Evolutionary conservation across 352 stramenopile species (phyloP).

Genomic region (Pythium aquatile): DNA sequence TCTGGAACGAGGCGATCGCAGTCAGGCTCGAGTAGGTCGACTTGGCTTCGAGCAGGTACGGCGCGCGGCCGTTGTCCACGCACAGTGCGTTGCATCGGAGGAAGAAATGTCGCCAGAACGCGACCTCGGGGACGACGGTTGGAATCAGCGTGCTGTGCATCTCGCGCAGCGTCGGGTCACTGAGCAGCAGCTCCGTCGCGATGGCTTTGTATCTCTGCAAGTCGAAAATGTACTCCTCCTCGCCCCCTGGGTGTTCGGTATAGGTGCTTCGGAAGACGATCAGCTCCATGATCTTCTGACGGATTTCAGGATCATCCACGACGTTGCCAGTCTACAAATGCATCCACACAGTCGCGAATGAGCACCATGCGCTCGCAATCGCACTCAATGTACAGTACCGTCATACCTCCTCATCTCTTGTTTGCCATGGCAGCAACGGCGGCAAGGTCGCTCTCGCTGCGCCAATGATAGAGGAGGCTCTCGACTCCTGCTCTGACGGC

Average conservation of each 20-base stretch:
- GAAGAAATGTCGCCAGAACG: constrained; percentile 77
- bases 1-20: constrained; percentile 46
- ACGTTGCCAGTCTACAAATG: constrained; percentile 27
- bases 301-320: constrained; percentile 37
- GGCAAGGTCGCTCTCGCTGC: constrained; percentile 6
- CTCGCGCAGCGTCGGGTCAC: constrained; percentile 61
- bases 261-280: constrained; percentile 64
- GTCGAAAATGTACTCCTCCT: constrained; percentile 66
- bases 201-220: constrained; percentile 50
- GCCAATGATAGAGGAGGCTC: background rate
- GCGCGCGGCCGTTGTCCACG: constrained; percentile 31
- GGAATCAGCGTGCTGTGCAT: constrained; percentile 49
- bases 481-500: background rate
- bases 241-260: constrained; percentile 49
- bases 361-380: background rate
- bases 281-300: constrained; percentile 58
- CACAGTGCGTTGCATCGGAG: constrained; percentile 61
- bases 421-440: constrained; percentile 53
- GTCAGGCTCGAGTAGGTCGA: constrained; percentile 28
- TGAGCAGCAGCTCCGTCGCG: constrained; percentile 44
- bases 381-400: background rate
- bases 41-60: constrained; percentile 52
- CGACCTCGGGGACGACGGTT: constrained; percentile 45
- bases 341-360: background rate
- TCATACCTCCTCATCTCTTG: constrained; percentile 25